Evolutionary conservation across 1,284 basidiomycete species (phyloP).

Genomic region (Apiotrichum gracile): DNA sequence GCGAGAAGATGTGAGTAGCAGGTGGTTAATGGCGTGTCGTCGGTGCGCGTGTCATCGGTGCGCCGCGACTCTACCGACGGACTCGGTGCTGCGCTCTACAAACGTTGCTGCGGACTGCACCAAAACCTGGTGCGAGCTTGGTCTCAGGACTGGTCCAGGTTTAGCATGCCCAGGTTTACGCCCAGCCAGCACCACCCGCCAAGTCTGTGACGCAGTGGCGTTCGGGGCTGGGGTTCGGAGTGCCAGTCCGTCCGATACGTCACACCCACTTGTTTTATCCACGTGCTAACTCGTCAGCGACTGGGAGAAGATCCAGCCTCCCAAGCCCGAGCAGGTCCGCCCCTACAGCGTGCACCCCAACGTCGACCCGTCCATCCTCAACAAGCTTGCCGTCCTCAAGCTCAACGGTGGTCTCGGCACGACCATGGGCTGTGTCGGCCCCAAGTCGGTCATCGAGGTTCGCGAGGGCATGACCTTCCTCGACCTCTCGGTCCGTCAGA

Average conservation of each 20-base stretch:
- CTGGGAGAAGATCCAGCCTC: constrained; percentile 97
- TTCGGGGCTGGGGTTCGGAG: no score
- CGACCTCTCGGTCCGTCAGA: constrained; percentile 93
- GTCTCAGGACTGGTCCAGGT: no score
- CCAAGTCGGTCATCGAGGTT: constrained; percentile 83
- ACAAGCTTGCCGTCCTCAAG: constrained; percentile 97
- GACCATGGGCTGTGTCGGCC: constrained; percentile 51
- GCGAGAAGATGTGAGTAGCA: constrained; percentile 76
- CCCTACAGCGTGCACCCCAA: constrained; percentile 71
- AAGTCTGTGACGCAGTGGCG: no score
- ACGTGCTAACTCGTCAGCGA: constrained; percentile 59
- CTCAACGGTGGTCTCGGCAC: constrained; percentile 96
- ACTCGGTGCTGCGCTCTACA: no score
- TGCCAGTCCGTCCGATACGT: not conserved
- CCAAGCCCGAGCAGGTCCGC: constrained; percentile 85
- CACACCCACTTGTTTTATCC: no score
- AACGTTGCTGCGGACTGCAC: no score
- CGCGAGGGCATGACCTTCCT: constrained; percentile 99
- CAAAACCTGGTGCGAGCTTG: no score
- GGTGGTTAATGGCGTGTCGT: no score
- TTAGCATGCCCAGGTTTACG: no score
- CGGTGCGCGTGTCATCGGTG: no score
- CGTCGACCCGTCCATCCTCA: constrained; percentile 65
- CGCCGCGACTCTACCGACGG: no score
- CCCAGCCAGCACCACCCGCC: no score